Evolutionary conservation across 495 filamentous ascomycete species (phyloP), one percentile per base, ranked within the genome.

Genomic region (Astrothelium macrocarpum): DNA sequence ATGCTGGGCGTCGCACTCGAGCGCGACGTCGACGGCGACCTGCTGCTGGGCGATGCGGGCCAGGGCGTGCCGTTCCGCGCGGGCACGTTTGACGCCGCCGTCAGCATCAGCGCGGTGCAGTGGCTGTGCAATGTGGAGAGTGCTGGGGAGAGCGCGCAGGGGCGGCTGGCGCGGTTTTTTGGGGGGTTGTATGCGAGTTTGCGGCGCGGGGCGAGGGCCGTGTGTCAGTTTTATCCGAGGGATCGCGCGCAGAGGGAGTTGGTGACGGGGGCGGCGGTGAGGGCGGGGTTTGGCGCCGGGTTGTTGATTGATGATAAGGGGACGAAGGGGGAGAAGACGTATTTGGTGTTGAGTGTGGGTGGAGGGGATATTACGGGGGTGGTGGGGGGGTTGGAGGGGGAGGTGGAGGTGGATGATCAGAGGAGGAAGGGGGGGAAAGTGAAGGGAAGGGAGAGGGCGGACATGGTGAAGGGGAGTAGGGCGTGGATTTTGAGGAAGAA

Each of bases 221-320:
- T 97, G 26, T 93, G 92, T 70, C 94, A 97, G 71, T 97, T 98
- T 73, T 98, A 98, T 74, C 95, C 94, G 2, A 95, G 94, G 78
- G 96, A 98, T 74, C 90, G 94, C 68, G 80, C 80, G 65, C 94
- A 97, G 77, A 86, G 90, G 71, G 84, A 79, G 64, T 96, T 97
- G 94, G 91, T 97, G 62, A 90, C 87, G 59, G 77, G 77, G 18
- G 92, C 94, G 20, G 94, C 94, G 0, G 87, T 96, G 62, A 90
- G 86, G 71, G 94, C 94, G 3, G 94, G 94, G 0, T 98, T 98
- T 74, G 92, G 95, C 10, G 94, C 95, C 0, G 94, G 94, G 76
- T 79, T 98, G 34, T 76, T 98, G 60, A 94, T 96, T 74, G 94
- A 98, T 79, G 93, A 96, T 68, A 89, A 88, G 0, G 93, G 89